Base-by-base conservation (phyloP, 2,329 filamentous ascomycete genomes). In the Cladorrhinum sp. region DNA sequence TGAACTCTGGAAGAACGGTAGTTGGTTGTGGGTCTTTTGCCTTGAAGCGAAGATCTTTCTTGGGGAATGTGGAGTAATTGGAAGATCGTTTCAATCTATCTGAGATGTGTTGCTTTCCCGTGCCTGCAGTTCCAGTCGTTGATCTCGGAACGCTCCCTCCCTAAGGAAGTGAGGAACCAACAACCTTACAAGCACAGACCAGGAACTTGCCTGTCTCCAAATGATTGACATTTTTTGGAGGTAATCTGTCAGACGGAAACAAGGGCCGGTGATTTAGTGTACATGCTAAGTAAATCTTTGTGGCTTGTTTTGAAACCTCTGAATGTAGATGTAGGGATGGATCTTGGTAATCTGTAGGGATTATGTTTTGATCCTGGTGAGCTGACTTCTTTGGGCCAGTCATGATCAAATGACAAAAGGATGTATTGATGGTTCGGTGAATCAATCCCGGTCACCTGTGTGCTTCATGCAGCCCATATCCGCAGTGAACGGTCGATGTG, bases 31-130 rank as follows among this genome's bases (percentile, higher is more conserved):
- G 53, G 25, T 18, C 53, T n/a, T 20, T n/a, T 27, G 10, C 4
- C n/a, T 25, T 25, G n/a, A 9, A 27, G 23, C 38, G 25, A 49
- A 24, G 38, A 25, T 49, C n/a, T 25, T 27, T 12, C 41, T 23
- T 56, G 53, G 53, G 53, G 53, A 56, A 56, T 56, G 53, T 56
- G 53, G 53, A 13, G 3, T 13, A 8, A 3, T 36, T 36, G 3
- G 32, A 12, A 25, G 53, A 8, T 32, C 36, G 38, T 29, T 27
- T 49, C 36, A n/a, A 56, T 56, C 38, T 56, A 56, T 56, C 53
- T 56, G 53, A 56, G 38, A 48, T 41, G 20, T 25, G 18, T 54
- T 54, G 25, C n/a, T 56, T 9, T 38, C n/a, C 25, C 36, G 25
- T 56, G n/a, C n/a, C n/a, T n/a, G n/a, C n/a, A n/a, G n/a, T n/a